Evolutionary conservation across 2,329 filamentous ascomycete genomes (phyloP).

Genomic region (Drechslerella dactyloides): DNA sequence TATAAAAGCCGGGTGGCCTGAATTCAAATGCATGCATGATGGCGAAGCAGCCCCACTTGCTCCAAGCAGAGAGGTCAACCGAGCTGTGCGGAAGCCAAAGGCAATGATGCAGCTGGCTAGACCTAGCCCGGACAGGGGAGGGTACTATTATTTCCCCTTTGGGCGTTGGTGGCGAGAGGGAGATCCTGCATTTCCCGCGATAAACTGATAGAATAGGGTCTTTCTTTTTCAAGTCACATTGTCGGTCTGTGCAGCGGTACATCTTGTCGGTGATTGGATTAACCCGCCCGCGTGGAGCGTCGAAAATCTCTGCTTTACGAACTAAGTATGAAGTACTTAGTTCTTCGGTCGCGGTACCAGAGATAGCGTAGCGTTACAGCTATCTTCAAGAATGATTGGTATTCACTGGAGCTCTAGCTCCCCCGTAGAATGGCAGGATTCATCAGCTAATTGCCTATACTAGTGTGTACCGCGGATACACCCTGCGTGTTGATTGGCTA

Average conservation of each 20-base stretch:
- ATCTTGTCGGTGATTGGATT: neutral
- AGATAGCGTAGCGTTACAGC: neutral
- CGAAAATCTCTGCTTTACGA: too few relatives aligned
- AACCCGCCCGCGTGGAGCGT: too few relatives aligned
- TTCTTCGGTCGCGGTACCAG: neutral
- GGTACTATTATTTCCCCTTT: slow-evolving; percentile 1
- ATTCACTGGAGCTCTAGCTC: neutral
- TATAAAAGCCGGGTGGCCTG: slow-evolving; percentile 4
- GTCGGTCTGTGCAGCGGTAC: neutral
- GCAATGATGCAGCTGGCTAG: neutral
- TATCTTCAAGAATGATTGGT: neutral
- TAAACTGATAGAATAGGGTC: slow-evolving; percentile 1
- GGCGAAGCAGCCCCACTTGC: slow-evolving; percentile 1
- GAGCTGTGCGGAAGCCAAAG: slow-evolving; percentile 2
- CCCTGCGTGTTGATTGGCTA: neutral
- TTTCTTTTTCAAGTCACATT: neutral
- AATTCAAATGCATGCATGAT: slow-evolving; percentile 4
- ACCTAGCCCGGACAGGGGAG: slow-evolving; percentile 1
- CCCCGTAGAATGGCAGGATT: neutral
- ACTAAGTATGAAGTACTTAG: too few relatives aligned
- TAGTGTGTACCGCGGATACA: neutral
- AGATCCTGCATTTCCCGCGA: slow-evolving; percentile 1
- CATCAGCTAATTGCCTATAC: neutral
- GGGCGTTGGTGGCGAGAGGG: neutral
- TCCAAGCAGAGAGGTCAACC: slow-evolving; percentile 3